Evolutionary conservation across 495 filamentous ascomycete species (phyloP), one percentile per base, ranked within the genome.

Genomic region (Xylaria curta): DNA sequence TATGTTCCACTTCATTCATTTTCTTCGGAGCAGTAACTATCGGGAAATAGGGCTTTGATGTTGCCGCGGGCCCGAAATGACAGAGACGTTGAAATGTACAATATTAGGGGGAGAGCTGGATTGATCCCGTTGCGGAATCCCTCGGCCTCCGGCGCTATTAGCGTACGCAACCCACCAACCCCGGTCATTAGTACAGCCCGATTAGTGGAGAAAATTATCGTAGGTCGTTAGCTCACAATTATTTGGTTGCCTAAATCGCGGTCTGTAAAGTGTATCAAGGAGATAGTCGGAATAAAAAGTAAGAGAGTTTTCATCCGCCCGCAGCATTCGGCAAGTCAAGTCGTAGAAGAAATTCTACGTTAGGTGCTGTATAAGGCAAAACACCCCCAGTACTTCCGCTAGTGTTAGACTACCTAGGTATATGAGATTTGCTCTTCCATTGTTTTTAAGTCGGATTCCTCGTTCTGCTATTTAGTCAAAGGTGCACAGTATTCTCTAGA

Each of bases 1-100:
- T 54, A 17, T 61, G 40, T 24, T 72, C 68, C 49, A 40, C 63
- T 68, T 77, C 71, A 19, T 54, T 69, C 75, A 77, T 77, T 42
- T 56, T 73, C 54, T 38, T 36, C 21, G 19, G 4, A 1, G 1
- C 9, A 36, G 12, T 4, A 4, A 53, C 7, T 51, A 6, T 66
- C 63, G 44, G 44, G 31, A 21, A 36, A n/a, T 21, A 53, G n/a
- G 66, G 21, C n/a, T 46, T 46, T 31, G 49, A 33, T 9, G 36
- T 26, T 10, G 17, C 47, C 47, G 21, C 2, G n/a, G 40, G 4
- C 33, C 24, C 33, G 49, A 42, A 46, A 17, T 12, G 24, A 28
- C 9, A 15, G 10, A 46, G 38, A 28, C 13, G 8, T 3, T 31
- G 15, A 21, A 31, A 40, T 40, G 24, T 53, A 42, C 38, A 42